A percentile compares a stretch with the other conserved stretches of the same genome.
phyloP scores from a whole-genome alignment of 139 green algal genomes.

The Mesostigma viride region DNA sequence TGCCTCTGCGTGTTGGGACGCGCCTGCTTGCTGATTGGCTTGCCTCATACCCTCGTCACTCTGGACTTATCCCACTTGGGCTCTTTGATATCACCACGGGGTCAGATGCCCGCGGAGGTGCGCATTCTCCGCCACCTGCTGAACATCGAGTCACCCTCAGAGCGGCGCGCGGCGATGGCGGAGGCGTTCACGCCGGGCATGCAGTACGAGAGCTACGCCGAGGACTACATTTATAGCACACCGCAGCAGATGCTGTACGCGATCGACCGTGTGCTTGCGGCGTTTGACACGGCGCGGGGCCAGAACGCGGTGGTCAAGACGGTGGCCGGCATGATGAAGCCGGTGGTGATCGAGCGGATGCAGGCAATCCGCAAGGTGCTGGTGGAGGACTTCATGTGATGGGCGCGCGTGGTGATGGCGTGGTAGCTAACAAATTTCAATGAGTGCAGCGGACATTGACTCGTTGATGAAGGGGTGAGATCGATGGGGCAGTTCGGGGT shows the following conservation, averaged over 20 bases:
- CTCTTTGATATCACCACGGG: no score
- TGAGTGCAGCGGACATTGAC: no score
- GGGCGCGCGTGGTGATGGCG: no score
- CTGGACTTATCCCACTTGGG: no score
- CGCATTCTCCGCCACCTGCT: slow-evolving; percentile 76
- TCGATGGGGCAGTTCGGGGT: no score
- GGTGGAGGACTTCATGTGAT: slow-evolving; percentile 25
- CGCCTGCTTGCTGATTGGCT: no score
- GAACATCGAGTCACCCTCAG: slow-evolving; percentile 28
- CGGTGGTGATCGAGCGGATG: slow-evolving; percentile 17
- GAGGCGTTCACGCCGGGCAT: slow-evolving; percentile 49
- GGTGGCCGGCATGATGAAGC: slow-evolving; percentile 24
- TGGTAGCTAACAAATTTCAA: no score
- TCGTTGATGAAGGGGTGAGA: no score
- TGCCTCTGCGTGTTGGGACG: no score
- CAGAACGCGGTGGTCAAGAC: slow-evolving; percentile 14
- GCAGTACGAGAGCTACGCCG: slow-evolving; percentile 1
- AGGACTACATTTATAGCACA: slow-evolving; percentile 17
- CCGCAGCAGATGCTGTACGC: slow-evolving; percentile 12
- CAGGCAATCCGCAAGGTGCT: slow-evolving; percentile 19
- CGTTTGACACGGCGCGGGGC: slow-evolving; percentile 4
- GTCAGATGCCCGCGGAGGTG: slow-evolving; percentile 54
- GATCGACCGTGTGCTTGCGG: slow-evolving; percentile 12
- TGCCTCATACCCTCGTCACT: no score
- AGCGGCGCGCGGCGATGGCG: slow-evolving; percentile 39